phyloP scores from a whole-genome alignment of 1,139 yeast species.

The Suhomyces anneliseae region DNA sequence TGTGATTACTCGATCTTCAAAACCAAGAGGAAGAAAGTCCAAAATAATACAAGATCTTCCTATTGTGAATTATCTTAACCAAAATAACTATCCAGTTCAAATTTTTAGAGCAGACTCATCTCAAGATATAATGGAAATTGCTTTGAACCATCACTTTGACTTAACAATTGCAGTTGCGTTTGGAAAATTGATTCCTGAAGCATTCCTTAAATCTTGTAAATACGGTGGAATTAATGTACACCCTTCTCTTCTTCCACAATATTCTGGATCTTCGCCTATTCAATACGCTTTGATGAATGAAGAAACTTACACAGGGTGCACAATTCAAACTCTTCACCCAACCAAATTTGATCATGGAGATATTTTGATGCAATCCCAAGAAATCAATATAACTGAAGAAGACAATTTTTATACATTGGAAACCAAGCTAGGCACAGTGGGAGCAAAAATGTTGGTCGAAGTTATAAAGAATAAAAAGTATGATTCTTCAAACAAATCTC shows the following conservation, averaged over 20 bases:
- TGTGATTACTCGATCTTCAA: slow-evolving; percentile 66
- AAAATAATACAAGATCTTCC: slow-evolving; percentile 53
- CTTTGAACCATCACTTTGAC: slow-evolving; percentile 38
- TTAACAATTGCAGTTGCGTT: slow-evolving; percentile 87
- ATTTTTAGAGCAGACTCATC: slow-evolving; percentile 59
- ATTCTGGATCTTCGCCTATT: slow-evolving; percentile 89
- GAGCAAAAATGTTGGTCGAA: slow-evolving; percentile 56
- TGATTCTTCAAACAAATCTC: slow-evolving; percentile 9
- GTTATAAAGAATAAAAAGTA: slow-evolving; percentile 42
- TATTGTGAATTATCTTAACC: slow-evolving; percentile 34
- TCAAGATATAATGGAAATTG: slow-evolving; percentile 47
- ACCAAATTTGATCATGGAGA: slow-evolving; percentile 80
- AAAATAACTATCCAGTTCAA: slow-evolving; percentile 28
- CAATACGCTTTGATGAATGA: slow-evolving; percentile 73
- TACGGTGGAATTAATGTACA: slow-evolving; percentile 87
- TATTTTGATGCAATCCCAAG: slow-evolving; percentile 59
- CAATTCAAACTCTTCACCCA: slow-evolving; percentile 89
- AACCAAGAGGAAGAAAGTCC: slow-evolving; percentile 68
- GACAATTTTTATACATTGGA: slow-evolving; percentile 49
- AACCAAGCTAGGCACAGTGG: slow-evolving; percentile 52
- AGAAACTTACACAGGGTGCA: slow-evolving; percentile 72
- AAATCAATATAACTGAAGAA: slow-evolving; percentile 31
- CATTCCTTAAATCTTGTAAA: slow-evolving; percentile 47
- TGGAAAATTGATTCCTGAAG: slow-evolving; percentile 73
- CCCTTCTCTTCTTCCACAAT: slow-evolving; percentile 82